phyloP scores from a whole-genome alignment of 2,329 filamentous ascomycete species.

The Neurospora crassa region DNA sequence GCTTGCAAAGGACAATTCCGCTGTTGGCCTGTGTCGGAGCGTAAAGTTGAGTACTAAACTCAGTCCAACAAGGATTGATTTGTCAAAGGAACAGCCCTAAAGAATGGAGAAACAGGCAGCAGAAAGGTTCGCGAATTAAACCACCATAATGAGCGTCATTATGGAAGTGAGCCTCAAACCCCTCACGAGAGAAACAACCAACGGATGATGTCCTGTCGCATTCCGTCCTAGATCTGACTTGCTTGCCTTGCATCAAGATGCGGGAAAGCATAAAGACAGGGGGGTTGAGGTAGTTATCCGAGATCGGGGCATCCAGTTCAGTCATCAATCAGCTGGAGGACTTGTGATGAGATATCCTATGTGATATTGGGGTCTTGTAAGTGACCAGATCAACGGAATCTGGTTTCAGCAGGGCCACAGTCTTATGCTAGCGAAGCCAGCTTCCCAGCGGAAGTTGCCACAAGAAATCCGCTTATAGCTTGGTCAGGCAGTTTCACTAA shows the following conservation, averaged over 20 bases:
- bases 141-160: background rate
- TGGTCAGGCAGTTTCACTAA: background rate
- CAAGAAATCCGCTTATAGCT: background rate
- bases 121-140: background rate
- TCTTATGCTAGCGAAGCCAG: background rate
- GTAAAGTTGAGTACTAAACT: background rate
- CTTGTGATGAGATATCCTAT: background rate
- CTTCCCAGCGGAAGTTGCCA: background rate
- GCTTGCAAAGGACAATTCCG: background rate
- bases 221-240: background rate
- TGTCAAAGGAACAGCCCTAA: background rate
- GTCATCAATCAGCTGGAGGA: background rate
- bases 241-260: background rate
- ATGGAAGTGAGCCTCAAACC: background rate
- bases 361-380: background rate
- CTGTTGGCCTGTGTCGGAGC: background rate
- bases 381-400: background rate
- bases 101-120: background rate
- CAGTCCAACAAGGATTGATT: background rate
- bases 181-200: background rate
- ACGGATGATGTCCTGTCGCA: background rate
- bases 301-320: background rate
- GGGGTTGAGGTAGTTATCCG: background rate
- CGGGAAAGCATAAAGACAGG: background rate
- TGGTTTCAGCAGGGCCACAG: background rate